Evolutionary conservation across 2,329 filamentous ascomycete species (phyloP), one percentile per base, ranked within the genome.

Genomic region (Clathrospora elynae): DNA sequence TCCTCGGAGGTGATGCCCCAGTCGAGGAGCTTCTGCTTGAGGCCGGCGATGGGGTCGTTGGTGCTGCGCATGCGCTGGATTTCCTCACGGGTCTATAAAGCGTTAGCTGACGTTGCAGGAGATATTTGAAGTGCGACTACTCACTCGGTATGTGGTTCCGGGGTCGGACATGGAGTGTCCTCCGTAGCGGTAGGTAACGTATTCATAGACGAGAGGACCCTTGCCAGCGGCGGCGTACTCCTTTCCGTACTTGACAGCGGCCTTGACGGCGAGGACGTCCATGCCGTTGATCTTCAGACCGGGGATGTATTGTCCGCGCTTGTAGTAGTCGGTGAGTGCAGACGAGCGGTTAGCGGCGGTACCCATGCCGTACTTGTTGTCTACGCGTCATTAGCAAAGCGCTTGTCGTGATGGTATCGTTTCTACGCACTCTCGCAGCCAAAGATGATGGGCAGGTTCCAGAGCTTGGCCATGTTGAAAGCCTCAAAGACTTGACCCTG

Each of bases 321-420:
- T 97, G 85, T 99, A 97, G 86, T 99, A 99, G 75, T 99, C 93
- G 73, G 93, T 97, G 71, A 96, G 78, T 64, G 93, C 93, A 49
- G 93, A 92, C 50, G 93, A 91, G 67, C 93, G 90, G 75, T 87
- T 86, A 60, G 93, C 92, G 50, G 93, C 88, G 54, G 93, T 99
- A 77, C 93, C 93, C 93, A 99, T 99, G 74, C 93, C 93, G 74
- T 99, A 99, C 78, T 99, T 99, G 87, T 99, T 99, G 84, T 99
- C 91, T 96, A 46, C 22, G n/a, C 5, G 3, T 5, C 12, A 41
- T 68, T 51, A 67, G 61, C 46, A 23, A 30, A 29, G 9, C 32
- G 14, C 18, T 33, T 7, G 4, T 33, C 24, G 16, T 5, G 23
- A 3, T 10, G n/a, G 7, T 4, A 13, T 17, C 31, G 3, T 16